Evolutionary conservation across 352 stramenopile species (phyloP), one percentile per base, ranked within the genome.

Genomic region (Globisporangium nodosum): DNA sequence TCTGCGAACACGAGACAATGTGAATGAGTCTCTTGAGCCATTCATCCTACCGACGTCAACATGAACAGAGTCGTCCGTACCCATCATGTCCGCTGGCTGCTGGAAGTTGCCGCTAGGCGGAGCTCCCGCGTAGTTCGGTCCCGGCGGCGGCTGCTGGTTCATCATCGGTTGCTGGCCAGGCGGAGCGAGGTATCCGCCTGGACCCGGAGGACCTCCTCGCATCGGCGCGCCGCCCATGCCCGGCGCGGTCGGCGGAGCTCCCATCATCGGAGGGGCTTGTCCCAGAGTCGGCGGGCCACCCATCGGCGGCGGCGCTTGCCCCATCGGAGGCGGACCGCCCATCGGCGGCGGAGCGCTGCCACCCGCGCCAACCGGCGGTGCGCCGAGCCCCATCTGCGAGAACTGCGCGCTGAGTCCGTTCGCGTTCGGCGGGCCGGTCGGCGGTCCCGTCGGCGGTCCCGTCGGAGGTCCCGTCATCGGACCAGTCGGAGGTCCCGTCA

Each of bases 51-150:
- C 20, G 40, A 3, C 13, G 50, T 42, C 18, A 3, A 45, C 12
- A 27, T 27, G 24, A 50, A 30, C 54, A 42, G 42, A 21, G 11
- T 27, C 13, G 35, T 33, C 75, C 76, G 64, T 75, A 87, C 79
- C 74, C 70, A 88, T 87, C 79, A 87, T 90, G 49, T 90, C 74
- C 53, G 65, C 68, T 40, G 76, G 72, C 60, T 93, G 83, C 66
- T 93, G 83, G 67, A 87, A 93, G 62, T 93, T 93, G 48, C 83
- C 83, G 55, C 81, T 93, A 9, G 83, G 79, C 5, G 76, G 69
- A 15, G 51, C 56, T 24, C 49, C 48, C 9, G 43, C 74, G 54
- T 70, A 69, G 57, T 65, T 71, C 13, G 56, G 58, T 27, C 49
- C 64, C 24, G 54, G 53, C 13, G 61, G 57, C 39, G 53, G 49